Evolutionary conservation across 2,329 filamentous ascomycete species (phyloP), one percentile per base, ranked within the genome.

Genomic region (Didymosphaeria variabile): DNA sequence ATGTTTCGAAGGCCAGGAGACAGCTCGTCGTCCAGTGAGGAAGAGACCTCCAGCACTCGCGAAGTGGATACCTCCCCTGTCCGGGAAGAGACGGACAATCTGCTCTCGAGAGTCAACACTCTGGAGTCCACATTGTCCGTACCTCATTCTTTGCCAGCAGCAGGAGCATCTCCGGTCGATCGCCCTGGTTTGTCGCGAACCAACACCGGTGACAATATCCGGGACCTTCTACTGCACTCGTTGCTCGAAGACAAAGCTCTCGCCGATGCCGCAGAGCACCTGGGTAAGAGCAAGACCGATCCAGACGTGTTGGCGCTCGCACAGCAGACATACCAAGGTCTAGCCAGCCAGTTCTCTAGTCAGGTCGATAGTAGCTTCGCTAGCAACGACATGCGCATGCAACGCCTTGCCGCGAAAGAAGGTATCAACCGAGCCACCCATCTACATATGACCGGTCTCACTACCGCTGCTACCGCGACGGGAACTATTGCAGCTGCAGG

Each of bases 171-270:
- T 19, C 31, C 53, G n/a, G 19, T 58, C n/a, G 49, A 34, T 23
- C 63, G 59, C 26, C 62, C 63, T 34, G 32, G 40, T 17, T 34
- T 67, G 13, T 50, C 63, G 10, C 61, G 63, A 32, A 64, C 55
- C 42, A 70, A 63, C 42, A 75, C 71, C 17, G 62, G 66, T 9
- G 65, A 71, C 36, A 65, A 72, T 52, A 62, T 77, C 34, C 72
- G 70, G 21, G 77, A 82, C 57, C 65, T 81, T 15, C 63, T 83
- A 12, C 64, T 84, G 5, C 81, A 83, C 65, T 77, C 82, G 2
- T 63, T 84, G 23, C 70, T 84, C 1, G 82, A 84, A 67, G 78
- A 82, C 47, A 77, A 79, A 55, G 79, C 79, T 38, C 63, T 79
- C 10, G 72, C 70, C 31, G 73, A 81, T 53, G 79, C 79, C 12